Conservation (phyloP, 2,329 filamentous ascomycete genomes). For the Colletotrichum sp. region DNA sequence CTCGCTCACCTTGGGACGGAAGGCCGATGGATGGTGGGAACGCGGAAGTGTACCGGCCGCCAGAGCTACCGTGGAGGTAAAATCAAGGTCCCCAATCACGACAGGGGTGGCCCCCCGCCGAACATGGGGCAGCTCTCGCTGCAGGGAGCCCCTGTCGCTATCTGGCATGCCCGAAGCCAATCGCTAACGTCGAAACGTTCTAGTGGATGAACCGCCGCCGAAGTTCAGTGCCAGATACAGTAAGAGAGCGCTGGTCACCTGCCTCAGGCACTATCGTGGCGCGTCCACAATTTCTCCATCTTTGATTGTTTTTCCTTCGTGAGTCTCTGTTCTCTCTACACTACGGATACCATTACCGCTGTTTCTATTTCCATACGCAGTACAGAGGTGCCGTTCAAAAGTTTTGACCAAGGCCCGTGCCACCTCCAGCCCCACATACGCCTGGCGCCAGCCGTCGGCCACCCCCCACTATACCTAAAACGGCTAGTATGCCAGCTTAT, state of each 20-base stretch:
- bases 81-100: neutral
- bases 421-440: too few species aligned
- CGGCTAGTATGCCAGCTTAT: too few species aligned
- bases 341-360: neutral
- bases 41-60: slow-evolving; percentile 1
- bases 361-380: neutral
- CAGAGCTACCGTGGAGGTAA: neutral
- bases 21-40: neutral
- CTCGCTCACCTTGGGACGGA: neutral
- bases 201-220: slow-evolving; percentile 5
- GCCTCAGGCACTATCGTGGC: neutral
- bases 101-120: neutral
- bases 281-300: neutral
- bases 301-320: neutral
- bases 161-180: slow-evolving; percentile 11
- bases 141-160: slow-evolving; percentile 1
- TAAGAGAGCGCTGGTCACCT: slow-evolving; percentile 2
- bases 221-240: slow-evolving; percentile 4
- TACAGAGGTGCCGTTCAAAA: too few species aligned
- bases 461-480: too few species aligned
- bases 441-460: too few species aligned
- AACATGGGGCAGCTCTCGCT: neutral
- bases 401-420: too few species aligned
- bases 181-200: slow-evolving; percentile 8
- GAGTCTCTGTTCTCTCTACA: neutral